Evolutionary conservation across 2,329 filamentous ascomycete genomes (phyloP).

Genomic region (Didymellaceae sp.): DNA sequence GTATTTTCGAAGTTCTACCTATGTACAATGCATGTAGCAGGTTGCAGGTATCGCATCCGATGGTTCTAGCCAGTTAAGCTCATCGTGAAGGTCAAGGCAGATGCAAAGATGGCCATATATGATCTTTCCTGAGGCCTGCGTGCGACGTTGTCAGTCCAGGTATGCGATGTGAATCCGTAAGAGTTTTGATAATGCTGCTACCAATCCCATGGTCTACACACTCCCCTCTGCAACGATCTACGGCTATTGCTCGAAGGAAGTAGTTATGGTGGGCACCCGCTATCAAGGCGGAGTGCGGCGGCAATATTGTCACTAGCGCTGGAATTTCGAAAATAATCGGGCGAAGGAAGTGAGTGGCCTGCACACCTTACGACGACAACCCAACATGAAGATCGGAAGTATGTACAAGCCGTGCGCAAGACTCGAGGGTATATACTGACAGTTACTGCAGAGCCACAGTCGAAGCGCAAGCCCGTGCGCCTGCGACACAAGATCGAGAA

Average conservation of each 20-base stretch:
- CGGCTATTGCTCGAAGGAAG: neutral
- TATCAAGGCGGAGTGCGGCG: neutral
- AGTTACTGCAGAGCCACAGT: conserved; percentile 76
- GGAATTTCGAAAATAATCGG: conserved; percentile 35
- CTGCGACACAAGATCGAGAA: conserved; percentile 97
- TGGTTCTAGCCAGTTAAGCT: no score
- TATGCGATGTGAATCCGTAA: no score
- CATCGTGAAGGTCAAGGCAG: no score
- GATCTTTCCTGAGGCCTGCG: no score
- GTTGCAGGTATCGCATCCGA: no score
- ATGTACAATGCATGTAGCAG: neutral
- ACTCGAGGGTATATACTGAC: conserved; percentile 11
- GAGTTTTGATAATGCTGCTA: no score
- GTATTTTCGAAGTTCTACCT: neutral
- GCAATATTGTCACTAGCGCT: conserved; percentile 9
- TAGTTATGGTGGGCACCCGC: neutral
- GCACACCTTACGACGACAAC: conserved; percentile 17
- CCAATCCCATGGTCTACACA: no score
- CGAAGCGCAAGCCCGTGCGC: conserved; percentile 88
- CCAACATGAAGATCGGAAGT: conserved; percentile 54
- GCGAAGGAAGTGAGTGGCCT: conserved; percentile 22
- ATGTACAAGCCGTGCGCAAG: conserved; percentile 19
- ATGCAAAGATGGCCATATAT: no score
- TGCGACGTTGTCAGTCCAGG: no score
- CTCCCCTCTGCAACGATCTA: no score